A percentile compares a stretch with the other conserved stretches of the same genome.
Conservation (phyloP, 192 early-diverging fungal species). For the Mortierella hygrophila region DNA sequence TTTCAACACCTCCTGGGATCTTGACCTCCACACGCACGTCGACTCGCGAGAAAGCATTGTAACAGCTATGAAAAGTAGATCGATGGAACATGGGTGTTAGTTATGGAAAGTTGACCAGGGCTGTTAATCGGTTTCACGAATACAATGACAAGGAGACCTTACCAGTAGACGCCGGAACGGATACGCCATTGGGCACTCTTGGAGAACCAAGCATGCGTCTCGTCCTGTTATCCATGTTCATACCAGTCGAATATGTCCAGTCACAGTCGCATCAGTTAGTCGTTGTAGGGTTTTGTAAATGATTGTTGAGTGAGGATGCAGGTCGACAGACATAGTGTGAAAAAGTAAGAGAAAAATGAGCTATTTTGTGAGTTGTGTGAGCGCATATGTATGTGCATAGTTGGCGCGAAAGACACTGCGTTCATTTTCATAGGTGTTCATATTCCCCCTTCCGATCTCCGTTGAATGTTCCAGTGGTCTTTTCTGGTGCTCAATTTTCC, state of each 20-base stretch:
- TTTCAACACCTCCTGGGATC: constrained; percentile 98
- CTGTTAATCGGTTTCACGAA: background rate
- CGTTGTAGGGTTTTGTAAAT: too few species aligned
- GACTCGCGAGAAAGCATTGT: constrained; percentile 96
- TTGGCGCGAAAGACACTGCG: background rate
- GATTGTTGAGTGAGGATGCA: background rate
- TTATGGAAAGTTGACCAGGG: background rate
- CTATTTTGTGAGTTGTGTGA: too few species aligned
- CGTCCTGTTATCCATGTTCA: constrained; percentile 58
- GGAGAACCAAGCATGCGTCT: constrained; percentile 74
- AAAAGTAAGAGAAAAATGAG: too few species aligned
- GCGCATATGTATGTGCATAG: too few species aligned
- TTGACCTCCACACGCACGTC: constrained; percentile 99
- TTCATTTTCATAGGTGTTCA: background rate
- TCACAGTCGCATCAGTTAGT: background rate
- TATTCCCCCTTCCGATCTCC: too few species aligned
- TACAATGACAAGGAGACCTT: background rate
- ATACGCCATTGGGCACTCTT: constrained; percentile 73
- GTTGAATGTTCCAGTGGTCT: background rate
- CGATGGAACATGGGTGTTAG: background rate
- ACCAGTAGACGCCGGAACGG: constrained; percentile 76
- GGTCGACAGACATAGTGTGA: too few species aligned
- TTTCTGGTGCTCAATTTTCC: background rate
- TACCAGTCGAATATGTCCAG: background rate
- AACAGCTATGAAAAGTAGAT: constrained; percentile 76